Base-by-base conservation (phyloP, 1,139 yeast genomes). In the Candida gigantensis region DNA sequence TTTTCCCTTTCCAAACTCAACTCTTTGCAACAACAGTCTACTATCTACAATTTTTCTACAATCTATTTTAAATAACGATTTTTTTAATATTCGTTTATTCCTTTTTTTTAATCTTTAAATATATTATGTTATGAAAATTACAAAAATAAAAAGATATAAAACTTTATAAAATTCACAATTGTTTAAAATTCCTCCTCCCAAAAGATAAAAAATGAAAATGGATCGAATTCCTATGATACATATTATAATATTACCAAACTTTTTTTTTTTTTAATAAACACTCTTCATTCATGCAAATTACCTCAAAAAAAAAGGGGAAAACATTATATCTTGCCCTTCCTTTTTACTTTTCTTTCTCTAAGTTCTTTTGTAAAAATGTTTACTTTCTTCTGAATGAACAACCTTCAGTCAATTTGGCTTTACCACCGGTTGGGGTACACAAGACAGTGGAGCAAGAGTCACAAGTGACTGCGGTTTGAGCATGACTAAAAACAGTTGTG, bases 341-440 rank as follows among this genome's bases (percentile, higher is more conserved):
- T n/a, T n/a, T 23, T 3, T 23, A 3, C 6, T n/a, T 23, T 23
- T 23, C 12, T 23, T 23, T 6, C 12, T 23, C 6, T 20, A 6
- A 18, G n/a, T n/a, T n/a, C n/a, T n/a, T n/a, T 18, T 20, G 6
- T 20, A 20, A 7, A 21, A 21, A 30, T 16, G 37, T 46, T 81
- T 88, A 92, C 85, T 92, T 90, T 79, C 87, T 87, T 84, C 98
- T 89, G 95, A 88, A 92, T 63, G 98, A 92, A 66, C 92, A 84
- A 68, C 97, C 98, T 79, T 92, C 97, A 59, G 97, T 86, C 72
- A 92, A 84, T 77, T 86, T 88, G 65, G 97, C 96, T 82, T 92
- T 92, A 80, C 98, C 98, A 80, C 98, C 98, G 53, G 97, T 87
- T 68, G 98, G 98, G 67, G 94, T 87, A 77, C 97, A 89, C 66